These are phyloP conservation scores for Rhodamnia argentea DNA, from an alignment of 345 rosid species.

Conservation along the genomic window DNA sequence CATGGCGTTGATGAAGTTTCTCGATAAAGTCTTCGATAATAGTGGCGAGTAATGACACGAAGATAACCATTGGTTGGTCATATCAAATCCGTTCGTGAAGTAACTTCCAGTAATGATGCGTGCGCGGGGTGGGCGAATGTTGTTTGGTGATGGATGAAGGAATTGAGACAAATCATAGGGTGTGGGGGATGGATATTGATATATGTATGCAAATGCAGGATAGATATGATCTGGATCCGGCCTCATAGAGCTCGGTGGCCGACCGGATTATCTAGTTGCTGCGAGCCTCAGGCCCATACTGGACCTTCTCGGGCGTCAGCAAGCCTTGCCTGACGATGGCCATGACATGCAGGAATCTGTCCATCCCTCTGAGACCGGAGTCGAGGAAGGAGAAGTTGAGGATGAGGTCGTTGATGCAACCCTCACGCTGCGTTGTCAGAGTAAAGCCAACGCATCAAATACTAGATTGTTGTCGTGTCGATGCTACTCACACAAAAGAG, in stretches of 20 bases:
- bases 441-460: background rate
- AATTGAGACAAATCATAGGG: no score
- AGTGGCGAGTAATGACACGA: no score
- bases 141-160: no score
- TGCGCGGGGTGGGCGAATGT: no score
- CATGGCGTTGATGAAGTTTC: no score
- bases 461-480: background rate
- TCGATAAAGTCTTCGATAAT: no score
- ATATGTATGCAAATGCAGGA: no score
- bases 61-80: no score
- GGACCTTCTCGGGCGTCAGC: conserved; percentile 22
- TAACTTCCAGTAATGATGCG: no score
- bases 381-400: background rate
- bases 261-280: background rate
- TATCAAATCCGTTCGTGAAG: no score
- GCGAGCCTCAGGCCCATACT: conserved; percentile 9
- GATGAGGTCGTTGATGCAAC: background rate
- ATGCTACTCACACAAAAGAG: background rate
- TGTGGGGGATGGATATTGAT: no score
- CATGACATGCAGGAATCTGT: background rate
- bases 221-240: background rate
- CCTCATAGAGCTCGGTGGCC: background rate
- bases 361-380: background rate
- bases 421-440: background rate
- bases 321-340: background rate